phyloP scores from a whole-genome alignment of 129 eudicot genomes.

The Flaveria linearis region DNA sequence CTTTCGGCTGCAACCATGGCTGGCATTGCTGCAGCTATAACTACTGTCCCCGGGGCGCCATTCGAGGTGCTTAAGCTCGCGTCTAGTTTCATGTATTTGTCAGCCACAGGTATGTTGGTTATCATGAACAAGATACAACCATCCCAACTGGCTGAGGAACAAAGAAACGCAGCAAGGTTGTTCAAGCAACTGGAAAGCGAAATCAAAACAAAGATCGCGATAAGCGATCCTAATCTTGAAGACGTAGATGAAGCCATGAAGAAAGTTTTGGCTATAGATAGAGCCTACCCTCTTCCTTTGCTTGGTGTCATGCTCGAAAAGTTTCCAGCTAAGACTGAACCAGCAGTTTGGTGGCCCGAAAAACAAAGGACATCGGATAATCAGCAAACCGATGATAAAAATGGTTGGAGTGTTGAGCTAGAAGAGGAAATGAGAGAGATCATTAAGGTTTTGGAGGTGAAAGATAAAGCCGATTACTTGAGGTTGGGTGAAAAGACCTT shows the following conservation, averaged over 20 bases:
- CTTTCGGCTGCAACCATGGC: conserved; percentile 51
- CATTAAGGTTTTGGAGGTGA: conserved; percentile 34
- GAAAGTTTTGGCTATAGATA: conserved; percentile 63
- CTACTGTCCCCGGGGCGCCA: conserved; percentile 29
- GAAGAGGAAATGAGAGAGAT: conserved; percentile 70
- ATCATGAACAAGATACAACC: conserved; percentile 66
- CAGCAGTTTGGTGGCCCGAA: conserved; percentile 81
- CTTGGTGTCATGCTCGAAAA: conserved; percentile 87
- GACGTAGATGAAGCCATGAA: conserved; percentile 58
- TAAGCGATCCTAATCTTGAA: conserved; percentile 8
- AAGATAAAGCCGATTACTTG: conserved; percentile 64
- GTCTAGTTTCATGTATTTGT: conserved; percentile 48
- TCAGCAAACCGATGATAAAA: background rate
- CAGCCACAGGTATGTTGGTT: conserved; percentile 50
- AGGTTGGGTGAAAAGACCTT: conserved; percentile 60
- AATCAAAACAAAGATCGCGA: conserved; percentile 36
- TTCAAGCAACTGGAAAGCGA: conserved; percentile 45
- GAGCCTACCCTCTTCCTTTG: conserved; percentile 83
- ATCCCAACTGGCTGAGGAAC: conserved; percentile 64
- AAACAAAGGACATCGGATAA: conserved; percentile 17
- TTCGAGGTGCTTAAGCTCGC: conserved; percentile 43
- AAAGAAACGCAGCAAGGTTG: conserved; percentile 51
- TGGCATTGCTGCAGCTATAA: conserved; percentile 40
- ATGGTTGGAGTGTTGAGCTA: conserved; percentile 56
- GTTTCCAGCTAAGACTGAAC: conserved; percentile 53